Evolutionary conservation across 768 basidiomycete genomes (phyloP).

Genomic region (Lentinus tigrinus): DNA sequence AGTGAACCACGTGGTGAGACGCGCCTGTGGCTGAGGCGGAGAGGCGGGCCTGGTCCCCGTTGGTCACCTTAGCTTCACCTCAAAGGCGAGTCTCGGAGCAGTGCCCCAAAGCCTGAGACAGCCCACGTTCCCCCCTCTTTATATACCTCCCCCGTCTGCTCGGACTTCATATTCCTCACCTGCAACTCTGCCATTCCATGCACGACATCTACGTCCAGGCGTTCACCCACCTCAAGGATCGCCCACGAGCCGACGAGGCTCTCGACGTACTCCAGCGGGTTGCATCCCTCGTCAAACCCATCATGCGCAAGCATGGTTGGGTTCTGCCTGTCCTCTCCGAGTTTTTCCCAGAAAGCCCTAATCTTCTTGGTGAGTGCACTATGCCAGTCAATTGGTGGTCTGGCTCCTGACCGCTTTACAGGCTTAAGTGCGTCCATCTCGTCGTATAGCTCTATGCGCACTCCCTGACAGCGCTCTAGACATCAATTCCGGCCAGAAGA

Average conservation of each 20-base stretch:
- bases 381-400: conserved; percentile 11
- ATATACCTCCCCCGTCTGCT: background rate
- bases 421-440: conserved; percentile 36
- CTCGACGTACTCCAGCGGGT: conserved; percentile 65
- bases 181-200: conserved; percentile 36
- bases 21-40: conserved; percentile 10
- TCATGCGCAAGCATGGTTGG: conserved; percentile 88
- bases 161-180: background rate
- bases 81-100: too few relatives aligned
- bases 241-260: conserved; percentile 66
- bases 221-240: conserved; percentile 69
- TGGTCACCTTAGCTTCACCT: background rate
- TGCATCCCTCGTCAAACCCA: conserved; percentile 84
- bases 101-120: background rate
- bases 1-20: conserved; percentile 1
- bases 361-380: conserved; percentile 61
- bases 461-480: conserved; percentile 41
- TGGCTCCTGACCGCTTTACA: conserved; percentile 12
- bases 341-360: conserved; percentile 78
- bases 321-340: conserved; percentile 76
- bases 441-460: conserved; percentile 11
- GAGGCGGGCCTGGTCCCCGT: background rate
- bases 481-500: conserved; percentile 77
- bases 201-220: conserved; percentile 59
- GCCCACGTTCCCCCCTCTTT: background rate